phyloP scores from a whole-genome alignment of 768 basidiomycete species.

The Tulasnella sp. region DNA sequence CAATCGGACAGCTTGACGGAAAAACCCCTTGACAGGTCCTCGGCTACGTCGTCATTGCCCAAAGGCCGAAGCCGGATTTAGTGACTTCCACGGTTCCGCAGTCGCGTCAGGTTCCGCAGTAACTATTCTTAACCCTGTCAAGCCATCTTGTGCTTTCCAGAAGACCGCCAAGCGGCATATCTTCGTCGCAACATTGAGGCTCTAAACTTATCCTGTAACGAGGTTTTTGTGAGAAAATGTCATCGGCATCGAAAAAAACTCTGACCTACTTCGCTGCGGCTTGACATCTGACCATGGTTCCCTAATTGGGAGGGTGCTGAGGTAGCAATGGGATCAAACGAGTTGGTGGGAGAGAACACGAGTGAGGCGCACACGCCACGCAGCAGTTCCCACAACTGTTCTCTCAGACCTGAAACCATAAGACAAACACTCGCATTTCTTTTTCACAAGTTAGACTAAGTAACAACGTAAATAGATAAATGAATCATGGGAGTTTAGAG shows the following conservation, averaged over 20 bases:
- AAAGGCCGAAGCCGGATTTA: not conserved
- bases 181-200: not conserved
- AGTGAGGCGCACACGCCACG: not conserved
- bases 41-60: not conserved
- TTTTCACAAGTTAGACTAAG: not conserved
- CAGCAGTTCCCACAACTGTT: not conserved
- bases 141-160: not conserved
- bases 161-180: not conserved
- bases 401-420: not conserved
- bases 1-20: conserved; percentile 1
- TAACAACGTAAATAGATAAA: not conserved
- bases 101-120: not conserved
- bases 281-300: not conserved
- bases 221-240: not conserved
- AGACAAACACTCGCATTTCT: not conserved
- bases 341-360: not conserved
- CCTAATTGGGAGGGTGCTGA: not conserved
- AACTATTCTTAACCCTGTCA: not conserved
- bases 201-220: not conserved
- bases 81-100: not conserved
- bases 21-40: not conserved
- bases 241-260: not conserved
- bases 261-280: not conserved
- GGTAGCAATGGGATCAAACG: not conserved
- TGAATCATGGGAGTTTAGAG: not conserved